Evolutionary conservation across 2,329 filamentous ascomycete genomes (phyloP), one percentile per base, ranked within the genome.

Genomic region (Clarireedia paspali): DNA sequence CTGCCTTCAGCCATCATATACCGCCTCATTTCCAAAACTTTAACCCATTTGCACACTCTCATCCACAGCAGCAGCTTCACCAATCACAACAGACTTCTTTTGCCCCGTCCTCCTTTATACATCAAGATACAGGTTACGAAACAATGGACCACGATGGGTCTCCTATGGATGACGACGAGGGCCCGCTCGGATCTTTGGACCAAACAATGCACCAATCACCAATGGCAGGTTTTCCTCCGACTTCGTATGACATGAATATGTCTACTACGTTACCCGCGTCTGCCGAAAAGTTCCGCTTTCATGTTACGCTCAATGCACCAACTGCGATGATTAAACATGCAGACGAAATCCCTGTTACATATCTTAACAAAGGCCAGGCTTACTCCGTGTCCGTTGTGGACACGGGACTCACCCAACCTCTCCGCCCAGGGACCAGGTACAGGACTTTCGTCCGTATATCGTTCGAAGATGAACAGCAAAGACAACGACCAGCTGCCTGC

Each of bases 281-380:
- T 0, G 80, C 78, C 9, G 85, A 88, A 65, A 87, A 85, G 67
- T 96, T 96, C 68, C 89, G 94, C 42, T 97, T 89, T 68, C 88
- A 94, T 68, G 87, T 89, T 50, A 94, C 89, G 0, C 74, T 99
- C 47, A 95, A 95, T 70, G 92, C 94, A 1, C 91, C 92, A 3
- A 99, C 94, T 0, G 94, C 94, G 6, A 99, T 97, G 94, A 87
- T 95, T 67, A 95, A 88, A 70, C 85, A 91, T 59, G 73, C 84
- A 1, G 88, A 95, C 58, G 92, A 97, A 70, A 95, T 97, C 24
- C 94, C 94, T 0, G 83, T 97, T n/a, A 96, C 92, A 0, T 99
- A 99, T 69, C 80, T 99, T 17, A 99, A 99, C 75, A 97, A 97
- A 72, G 91, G 92, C 24, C 92, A 97, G 70, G 89, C 91, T 15